Evolutionary conservation across 371 early-diverging fungal species (phyloP).

Genomic region (Zopfochytrium polystomum): DNA sequence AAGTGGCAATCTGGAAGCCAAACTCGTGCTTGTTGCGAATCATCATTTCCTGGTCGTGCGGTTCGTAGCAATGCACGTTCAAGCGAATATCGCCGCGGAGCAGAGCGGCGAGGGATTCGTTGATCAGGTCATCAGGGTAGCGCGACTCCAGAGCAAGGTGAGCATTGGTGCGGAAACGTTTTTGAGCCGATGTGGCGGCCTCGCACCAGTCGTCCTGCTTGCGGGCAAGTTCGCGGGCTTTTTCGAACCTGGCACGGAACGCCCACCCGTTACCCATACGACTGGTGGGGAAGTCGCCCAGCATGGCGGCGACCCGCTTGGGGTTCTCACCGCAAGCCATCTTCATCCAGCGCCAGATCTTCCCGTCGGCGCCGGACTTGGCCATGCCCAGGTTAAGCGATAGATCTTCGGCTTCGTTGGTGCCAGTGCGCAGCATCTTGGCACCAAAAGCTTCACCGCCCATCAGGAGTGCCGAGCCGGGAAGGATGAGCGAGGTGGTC

Average conservation of each 20-base stretch:
- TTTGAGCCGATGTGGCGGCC: slow-evolving; percentile 40
- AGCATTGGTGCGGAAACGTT: slow-evolving; percentile 13
- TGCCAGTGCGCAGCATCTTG: slow-evolving; percentile 42
- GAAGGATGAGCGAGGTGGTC: slow-evolving; percentile 71
- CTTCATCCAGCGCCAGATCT: slow-evolving; percentile 75
- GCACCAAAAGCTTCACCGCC: slow-evolving; percentile 76
- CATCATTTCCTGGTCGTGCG: slow-evolving; percentile 53
- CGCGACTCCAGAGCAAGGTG: slow-evolving; percentile 27
- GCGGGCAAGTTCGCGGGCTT: slow-evolving; percentile 51
- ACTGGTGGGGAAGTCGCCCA: slow-evolving; percentile 48
- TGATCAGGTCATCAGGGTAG: slow-evolving; percentile 63
- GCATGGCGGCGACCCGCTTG: slow-evolving; percentile 47
- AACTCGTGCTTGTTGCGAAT: slow-evolving; percentile 71
- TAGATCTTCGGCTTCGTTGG: slow-evolving; percentile 64
- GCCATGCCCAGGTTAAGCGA: slow-evolving; percentile 50
- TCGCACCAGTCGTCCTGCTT: slow-evolving; percentile 78
- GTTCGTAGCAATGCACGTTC: slow-evolving; percentile 66
- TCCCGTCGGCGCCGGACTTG: slow-evolving; percentile 42
- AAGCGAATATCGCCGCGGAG: slow-evolving; percentile 68
- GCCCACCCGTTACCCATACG: slow-evolving; percentile 73
- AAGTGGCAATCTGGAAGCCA: slow-evolving; percentile 68
- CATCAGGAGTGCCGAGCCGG: slow-evolving; percentile 76
- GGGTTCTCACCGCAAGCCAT: slow-evolving; percentile 85
- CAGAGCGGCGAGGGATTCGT: slow-evolving; percentile 64
- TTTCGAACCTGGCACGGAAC: slow-evolving; percentile 59